phyloP scores from a whole-genome alignment of 805 yeast genomes.

The Wickerhamomyces canadensis region DNA sequence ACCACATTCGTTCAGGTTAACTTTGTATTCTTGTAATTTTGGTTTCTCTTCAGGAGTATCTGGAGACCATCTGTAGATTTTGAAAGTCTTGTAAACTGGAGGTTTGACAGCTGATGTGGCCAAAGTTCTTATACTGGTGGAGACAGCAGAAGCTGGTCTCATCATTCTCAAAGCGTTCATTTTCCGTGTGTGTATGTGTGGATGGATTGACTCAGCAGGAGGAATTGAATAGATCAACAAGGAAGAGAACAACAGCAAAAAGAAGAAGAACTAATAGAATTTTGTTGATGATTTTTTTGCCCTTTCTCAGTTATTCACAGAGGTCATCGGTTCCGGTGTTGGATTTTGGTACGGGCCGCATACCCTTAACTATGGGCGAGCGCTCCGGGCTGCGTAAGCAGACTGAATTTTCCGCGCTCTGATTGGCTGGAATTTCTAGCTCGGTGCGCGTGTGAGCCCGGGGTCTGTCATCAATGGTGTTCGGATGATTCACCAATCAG shows the following conservation, averaged over 20 bases:
- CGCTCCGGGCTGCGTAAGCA: constrained; percentile 13
- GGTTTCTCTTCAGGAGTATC: constrained; percentile 94
- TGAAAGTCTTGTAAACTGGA: constrained; percentile 72
- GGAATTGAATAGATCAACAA: neutral
- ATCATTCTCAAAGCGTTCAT: constrained; percentile 2
- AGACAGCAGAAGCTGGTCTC: neutral
- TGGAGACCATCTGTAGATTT: constrained; percentile 97
- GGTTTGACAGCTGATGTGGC: constrained; percentile 47
- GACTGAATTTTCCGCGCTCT: constrained; percentile 1
- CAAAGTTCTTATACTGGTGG: constrained; percentile 17
- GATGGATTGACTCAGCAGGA: neutral
- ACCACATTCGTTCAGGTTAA: constrained; percentile 89
- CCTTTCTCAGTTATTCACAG: neutral
- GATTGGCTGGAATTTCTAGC: constrained; percentile 5
- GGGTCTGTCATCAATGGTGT: too few relatives aligned
- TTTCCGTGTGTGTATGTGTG: neutral
- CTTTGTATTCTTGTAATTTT: constrained; percentile 69
- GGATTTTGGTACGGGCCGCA: constrained; percentile 8
- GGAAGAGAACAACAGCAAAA: neutral
- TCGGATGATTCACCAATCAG: too few relatives aligned
- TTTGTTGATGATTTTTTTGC: neutral
- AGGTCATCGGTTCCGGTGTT: constrained; percentile 16
- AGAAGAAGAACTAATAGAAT: too few relatives aligned
- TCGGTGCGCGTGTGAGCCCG: too few relatives aligned
- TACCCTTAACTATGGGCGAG: constrained; percentile 7